Evolutionary conservation across 495 filamentous ascomycete species (phyloP), one percentile per base, ranked within the genome.

Genomic region (Venustampulla echinocandica): DNA sequence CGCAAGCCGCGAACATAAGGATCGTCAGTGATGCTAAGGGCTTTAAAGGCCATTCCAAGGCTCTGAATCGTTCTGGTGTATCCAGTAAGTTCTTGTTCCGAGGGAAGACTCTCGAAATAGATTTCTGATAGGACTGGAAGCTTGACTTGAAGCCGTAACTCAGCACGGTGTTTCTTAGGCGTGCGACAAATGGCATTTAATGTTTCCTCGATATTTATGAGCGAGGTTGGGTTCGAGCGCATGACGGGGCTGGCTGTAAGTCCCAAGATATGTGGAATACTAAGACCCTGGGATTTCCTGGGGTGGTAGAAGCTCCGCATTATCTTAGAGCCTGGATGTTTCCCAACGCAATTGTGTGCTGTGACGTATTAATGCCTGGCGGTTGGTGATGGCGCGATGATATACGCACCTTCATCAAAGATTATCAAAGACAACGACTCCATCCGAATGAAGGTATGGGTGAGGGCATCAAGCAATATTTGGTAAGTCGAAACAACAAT

Each of bases 171-270:
- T 6, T 70, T 63, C n/a, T 69, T 80, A 1, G 90, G 90, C 1
- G 82, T 84, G 39, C 68, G 80, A 46, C 82, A 81, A 9, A 82
- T 65, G 0, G 88, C 76, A 56, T 92, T 74, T 15, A 97, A 62
- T 50, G 86, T 94, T 18, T 69, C 41, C 58, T 97, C 90, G 17
- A 97, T 77, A 9, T 53, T 59, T 22, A 68, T 61, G 13, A 90
- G 61, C 27, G 68, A 70, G 0, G 58, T 52, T 4, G 69, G 59
- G 22, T 71, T 69, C 47, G 71, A 67, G 61, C 69, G 73, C 46
- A 85, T 76, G 9, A 90, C 69, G 0, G 90, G 90, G 54, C 86
- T 93, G 0, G 90, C 90, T 15, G 85, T 88, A 2, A 97, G 72
- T 4, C 90, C 90, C 7, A 96, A 66, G 42, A 96, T 88, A 10